These are phyloP conservation scores for Dendrobium chrysotoxum DNA, from an alignment of 106 monocot species.

Conservation along the genomic window DNA sequence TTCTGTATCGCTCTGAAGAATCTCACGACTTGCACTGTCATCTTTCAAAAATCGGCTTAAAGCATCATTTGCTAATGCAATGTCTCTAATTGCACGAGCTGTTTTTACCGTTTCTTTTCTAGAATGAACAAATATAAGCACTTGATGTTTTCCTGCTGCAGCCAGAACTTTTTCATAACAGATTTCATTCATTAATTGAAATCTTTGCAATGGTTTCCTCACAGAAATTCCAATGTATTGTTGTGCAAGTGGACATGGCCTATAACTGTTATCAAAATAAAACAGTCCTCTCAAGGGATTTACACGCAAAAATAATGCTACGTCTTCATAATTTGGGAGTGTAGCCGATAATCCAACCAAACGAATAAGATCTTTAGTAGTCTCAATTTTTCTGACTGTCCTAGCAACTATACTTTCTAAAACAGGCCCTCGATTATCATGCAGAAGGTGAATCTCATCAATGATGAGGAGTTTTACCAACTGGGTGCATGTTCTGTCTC, in stretches of 20 bases:
- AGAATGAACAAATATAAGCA: conserved; percentile 97
- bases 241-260: conserved; percentile 89
- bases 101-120: conserved; percentile 98
- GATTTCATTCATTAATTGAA: conserved; percentile 99
- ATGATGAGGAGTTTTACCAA: conserved; percentile 82
- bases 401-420: conserved; percentile 93
- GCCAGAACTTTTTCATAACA: conserved; percentile 92
- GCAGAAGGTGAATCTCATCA: conserved; percentile 93
- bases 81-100: conserved; percentile 88
- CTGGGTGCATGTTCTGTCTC: conserved; percentile 86
- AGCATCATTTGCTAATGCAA: conserved; percentile 82
- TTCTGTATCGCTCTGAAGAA: conserved; percentile 83
- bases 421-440: conserved; percentile 89
- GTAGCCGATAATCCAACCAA: conserved; percentile 90
- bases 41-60: conserved; percentile 82
- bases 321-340: conserved; percentile 98
- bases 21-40: conserved; percentile 95
- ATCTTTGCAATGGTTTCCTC: conserved; percentile 94
- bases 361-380: conserved; percentile 70
- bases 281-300: conserved; percentile 60
- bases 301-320: conserved; percentile 83
- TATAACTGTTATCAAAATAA: conserved; percentile 91
- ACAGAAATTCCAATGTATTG: conserved; percentile 97
- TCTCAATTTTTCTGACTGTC: conserved; percentile 84
- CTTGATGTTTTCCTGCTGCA: conserved; percentile 91